phyloP scores from a whole-genome alignment of 208 protist genomes.

The Acanthamoeba triangularis region DNA sequence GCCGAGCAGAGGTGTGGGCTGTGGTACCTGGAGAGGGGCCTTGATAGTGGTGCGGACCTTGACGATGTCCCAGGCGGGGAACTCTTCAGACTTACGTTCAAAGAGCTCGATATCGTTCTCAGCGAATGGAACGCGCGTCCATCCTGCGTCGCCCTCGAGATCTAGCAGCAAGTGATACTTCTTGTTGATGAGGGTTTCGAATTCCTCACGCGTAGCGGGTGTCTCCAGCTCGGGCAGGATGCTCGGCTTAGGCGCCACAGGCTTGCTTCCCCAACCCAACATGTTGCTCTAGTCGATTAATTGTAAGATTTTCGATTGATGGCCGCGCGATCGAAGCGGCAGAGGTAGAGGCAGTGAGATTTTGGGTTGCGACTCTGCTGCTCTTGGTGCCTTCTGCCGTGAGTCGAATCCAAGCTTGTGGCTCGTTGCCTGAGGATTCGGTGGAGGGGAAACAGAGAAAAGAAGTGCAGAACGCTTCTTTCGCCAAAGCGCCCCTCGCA shows the following conservation, averaged over 20 bases:
- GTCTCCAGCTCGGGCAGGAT: constrained; percentile 42
- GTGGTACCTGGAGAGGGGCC: neutral
- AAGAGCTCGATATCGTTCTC: constrained; percentile 17
- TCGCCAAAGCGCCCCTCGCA: too few species aligned
- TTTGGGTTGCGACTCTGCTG: neutral
- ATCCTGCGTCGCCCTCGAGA: neutral
- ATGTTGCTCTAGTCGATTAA: neutral
- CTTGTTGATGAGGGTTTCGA: constrained; percentile 13
- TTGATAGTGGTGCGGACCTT: constrained; percentile 28
- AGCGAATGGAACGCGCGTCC: constrained; percentile 15
- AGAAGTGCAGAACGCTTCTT: neutral
- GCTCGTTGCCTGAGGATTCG: neutral
- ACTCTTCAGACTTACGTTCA: constrained; percentile 39
- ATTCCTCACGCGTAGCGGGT: constrained; percentile 1
- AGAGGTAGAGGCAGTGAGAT: neutral
- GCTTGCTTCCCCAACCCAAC: constrained; percentile 27
- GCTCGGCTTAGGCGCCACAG: neutral
- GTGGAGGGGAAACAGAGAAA: neutral
- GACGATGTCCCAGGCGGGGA: constrained; percentile 30
- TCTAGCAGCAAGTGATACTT: constrained; percentile 22
- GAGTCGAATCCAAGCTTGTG: neutral
- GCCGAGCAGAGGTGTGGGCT: neutral
- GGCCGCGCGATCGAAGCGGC: neutral
- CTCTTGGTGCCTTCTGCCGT: neutral
- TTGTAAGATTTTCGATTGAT: neutral